phyloP scores from a whole-genome alignment of 2,329 filamentous ascomycete genomes.

The Purpureocillium lavendulum region DNA sequence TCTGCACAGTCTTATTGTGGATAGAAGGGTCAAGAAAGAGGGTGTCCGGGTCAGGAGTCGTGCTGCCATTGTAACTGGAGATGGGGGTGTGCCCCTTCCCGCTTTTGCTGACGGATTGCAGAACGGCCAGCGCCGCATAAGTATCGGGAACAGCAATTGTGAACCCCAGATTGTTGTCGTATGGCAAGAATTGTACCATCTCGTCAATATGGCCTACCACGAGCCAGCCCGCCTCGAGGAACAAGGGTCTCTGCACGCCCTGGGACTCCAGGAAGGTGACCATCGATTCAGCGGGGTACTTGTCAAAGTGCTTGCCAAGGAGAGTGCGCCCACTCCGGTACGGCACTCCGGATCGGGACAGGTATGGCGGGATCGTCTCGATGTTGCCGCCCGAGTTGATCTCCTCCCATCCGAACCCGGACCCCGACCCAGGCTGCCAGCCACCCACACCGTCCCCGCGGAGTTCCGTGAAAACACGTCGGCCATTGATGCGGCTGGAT shows the following conservation, averaged over 20 bases:
- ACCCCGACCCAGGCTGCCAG: conserved; percentile 12
- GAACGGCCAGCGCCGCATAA: background rate
- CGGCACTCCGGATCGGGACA: conserved; percentile 2
- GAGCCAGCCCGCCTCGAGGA: conserved; percentile 22
- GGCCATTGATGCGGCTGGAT: conserved; percentile 15
- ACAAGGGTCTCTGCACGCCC: conserved; percentile 17
- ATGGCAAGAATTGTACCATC: conserved; percentile 21
- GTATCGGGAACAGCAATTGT: conserved; percentile 1
- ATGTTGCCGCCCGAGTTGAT: conserved; percentile 10
- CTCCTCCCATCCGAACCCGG: conserved; percentile 7
- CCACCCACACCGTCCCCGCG: conserved; percentile 15
- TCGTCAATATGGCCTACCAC: conserved; percentile 23
- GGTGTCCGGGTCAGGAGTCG: background rate
- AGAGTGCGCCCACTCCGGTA: conserved; percentile 2
- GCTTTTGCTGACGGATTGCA: background rate
- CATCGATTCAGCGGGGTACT: conserved; percentile 9
- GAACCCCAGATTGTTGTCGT: conserved; percentile 2
- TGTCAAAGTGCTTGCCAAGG: conserved; percentile 7
- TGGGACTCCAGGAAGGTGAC: conserved; percentile 17
- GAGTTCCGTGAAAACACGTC: background rate
- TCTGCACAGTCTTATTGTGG: conserved; percentile 1
- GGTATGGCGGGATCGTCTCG: conserved; percentile 18
- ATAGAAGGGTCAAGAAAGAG: background rate
- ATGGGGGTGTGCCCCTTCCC: background rate
- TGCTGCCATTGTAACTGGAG: conserved; percentile 1